Evolutionary conservation across 2,329 filamentous ascomycete species (phyloP).

Genomic region (Dothistroma septosporum): DNA sequence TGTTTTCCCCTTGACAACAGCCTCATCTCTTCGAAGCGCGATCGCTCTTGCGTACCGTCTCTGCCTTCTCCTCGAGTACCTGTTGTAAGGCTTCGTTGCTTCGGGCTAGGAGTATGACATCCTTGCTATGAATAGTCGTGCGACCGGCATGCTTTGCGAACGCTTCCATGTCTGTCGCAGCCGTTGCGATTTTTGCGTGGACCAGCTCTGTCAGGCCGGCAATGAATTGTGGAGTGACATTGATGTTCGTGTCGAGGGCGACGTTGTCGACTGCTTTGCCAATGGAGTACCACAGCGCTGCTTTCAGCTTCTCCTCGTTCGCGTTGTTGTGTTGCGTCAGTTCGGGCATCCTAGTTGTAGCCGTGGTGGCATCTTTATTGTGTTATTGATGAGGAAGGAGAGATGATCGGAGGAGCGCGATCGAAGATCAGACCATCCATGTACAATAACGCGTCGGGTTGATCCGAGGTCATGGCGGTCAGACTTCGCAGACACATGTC

Average conservation of each 20-base stretch:
- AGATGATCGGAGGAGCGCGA: neutral
- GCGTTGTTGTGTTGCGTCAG: conserved; percentile 13
- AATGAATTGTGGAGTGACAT: conserved; percentile 61
- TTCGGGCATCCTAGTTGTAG: conserved; percentile 1
- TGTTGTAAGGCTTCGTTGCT: conserved; percentile 80
- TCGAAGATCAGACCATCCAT: neutral
- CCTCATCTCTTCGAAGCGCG: conserved; percentile 7
- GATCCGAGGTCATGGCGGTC: too few species aligned
- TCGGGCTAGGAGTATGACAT: conserved; percentile 80
- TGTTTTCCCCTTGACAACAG: neutral
- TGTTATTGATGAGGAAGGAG: neutral
- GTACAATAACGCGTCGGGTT: too few species aligned
- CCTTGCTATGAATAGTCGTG: conserved; percentile 73
- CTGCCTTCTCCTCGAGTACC: conserved; percentile 67
- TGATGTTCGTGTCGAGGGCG: conserved; percentile 66
- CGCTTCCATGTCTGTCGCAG: conserved; percentile 55
- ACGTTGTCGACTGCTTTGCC: conserved; percentile 88
- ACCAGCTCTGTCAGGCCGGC: conserved; percentile 74
- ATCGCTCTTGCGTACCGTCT: conserved; percentile 39
- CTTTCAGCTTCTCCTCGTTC: conserved; percentile 66
- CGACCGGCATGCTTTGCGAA: conserved; percentile 75
- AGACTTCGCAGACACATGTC: too few species aligned
- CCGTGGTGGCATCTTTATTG: neutral
- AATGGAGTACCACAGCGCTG: conserved; percentile 77
- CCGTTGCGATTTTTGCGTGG: conserved; percentile 66